Conservation (phyloP, 164 flowering plant species). For the Kingdonia uniflora region DNA sequence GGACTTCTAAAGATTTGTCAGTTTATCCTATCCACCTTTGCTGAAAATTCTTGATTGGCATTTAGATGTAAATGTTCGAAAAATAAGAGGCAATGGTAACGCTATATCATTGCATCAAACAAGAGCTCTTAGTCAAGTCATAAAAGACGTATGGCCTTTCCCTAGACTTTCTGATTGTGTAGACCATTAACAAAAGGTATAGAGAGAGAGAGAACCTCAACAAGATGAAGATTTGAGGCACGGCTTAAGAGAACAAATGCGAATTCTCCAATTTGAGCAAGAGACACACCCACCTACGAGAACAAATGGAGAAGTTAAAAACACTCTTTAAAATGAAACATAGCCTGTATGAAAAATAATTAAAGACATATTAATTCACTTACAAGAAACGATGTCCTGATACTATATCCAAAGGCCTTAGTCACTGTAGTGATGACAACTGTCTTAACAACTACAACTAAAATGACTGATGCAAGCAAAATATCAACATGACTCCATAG, state of each 20-base stretch:
- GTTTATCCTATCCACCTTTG: no score
- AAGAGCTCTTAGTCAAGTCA: no score
- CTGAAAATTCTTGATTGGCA: no score
- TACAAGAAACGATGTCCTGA: conserved; percentile 58
- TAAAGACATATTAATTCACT: conserved; percentile 12
- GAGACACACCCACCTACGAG: conserved; percentile 68
- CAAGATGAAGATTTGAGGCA: conserved; percentile 90
- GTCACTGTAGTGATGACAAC: conserved; percentile 46
- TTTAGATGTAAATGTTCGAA: no score
- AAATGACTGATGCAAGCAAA: conserved; percentile 83
- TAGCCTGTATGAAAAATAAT: not conserved
- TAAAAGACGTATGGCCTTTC: no score
- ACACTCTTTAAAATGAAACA: not conserved
- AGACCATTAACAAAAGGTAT: no score
- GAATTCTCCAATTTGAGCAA: conserved; percentile 98
- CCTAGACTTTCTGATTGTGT: no score
- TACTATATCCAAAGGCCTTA: conserved; percentile 70
- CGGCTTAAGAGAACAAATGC: conserved; percentile 95
- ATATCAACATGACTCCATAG: conserved; percentile 94
- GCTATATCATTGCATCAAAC: no score
- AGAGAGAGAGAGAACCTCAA: conserved; percentile 50
- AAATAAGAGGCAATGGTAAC: no score
- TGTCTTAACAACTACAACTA: conserved; percentile 77
- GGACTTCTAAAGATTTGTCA: no score
- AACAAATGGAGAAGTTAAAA: conserved; percentile 8